Evolutionary conservation across 495 filamentous ascomycete genomes (phyloP).

Genomic region (Hypoxylon subgilvum): DNA sequence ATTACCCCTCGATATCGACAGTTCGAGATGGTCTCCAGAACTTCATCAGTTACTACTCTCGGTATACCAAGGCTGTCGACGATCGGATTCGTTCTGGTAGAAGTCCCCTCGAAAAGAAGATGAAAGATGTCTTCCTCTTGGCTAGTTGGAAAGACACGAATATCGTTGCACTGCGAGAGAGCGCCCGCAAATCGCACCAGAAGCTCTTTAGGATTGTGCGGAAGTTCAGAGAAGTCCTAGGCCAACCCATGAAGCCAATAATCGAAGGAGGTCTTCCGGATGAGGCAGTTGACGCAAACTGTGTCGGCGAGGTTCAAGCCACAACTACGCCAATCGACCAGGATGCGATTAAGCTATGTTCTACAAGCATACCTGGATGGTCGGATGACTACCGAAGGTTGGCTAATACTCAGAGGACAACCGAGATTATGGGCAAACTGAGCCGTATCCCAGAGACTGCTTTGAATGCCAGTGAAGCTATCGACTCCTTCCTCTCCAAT

Average conservation of each 20-base stretch:
- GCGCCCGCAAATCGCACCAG: slow-evolving; percentile 84
- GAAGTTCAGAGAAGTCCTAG: slow-evolving; percentile 79
- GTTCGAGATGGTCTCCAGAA: slow-evolving; percentile 71
- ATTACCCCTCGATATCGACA: slow-evolving; percentile 59
- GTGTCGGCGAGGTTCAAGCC: slow-evolving; percentile 26
- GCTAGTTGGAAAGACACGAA: slow-evolving; percentile 98
- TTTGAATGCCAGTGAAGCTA: slow-evolving; percentile 62
- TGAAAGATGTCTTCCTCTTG: slow-evolving; percentile 84
- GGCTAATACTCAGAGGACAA: slow-evolving; percentile 69
- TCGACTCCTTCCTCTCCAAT: slow-evolving; percentile 70
- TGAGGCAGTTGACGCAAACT: slow-evolving; percentile 23
- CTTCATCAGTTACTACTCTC: slow-evolving; percentile 72
- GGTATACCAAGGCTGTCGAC: slow-evolving; percentile 68
- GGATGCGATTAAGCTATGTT: slow-evolving; percentile 58
- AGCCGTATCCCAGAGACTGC: slow-evolving; percentile 58
- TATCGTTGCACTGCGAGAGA: slow-evolving; percentile 83
- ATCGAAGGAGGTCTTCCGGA: slow-evolving; percentile 72
- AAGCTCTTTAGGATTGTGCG: slow-evolving; percentile 90
- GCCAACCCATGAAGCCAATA: slow-evolving; percentile 69
- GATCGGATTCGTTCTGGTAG: slow-evolving; percentile 69
- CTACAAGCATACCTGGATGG: slow-evolving; percentile 61
- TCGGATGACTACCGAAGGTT: slow-evolving; percentile 68
- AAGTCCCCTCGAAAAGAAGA: slow-evolving; percentile 74
- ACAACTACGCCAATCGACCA: slow-evolving; percentile 43
- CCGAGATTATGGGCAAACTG: slow-evolving; percentile 52